Evolutionary conservation across 805 yeast species (phyloP).

Genomic region (Candida ficus): DNA sequence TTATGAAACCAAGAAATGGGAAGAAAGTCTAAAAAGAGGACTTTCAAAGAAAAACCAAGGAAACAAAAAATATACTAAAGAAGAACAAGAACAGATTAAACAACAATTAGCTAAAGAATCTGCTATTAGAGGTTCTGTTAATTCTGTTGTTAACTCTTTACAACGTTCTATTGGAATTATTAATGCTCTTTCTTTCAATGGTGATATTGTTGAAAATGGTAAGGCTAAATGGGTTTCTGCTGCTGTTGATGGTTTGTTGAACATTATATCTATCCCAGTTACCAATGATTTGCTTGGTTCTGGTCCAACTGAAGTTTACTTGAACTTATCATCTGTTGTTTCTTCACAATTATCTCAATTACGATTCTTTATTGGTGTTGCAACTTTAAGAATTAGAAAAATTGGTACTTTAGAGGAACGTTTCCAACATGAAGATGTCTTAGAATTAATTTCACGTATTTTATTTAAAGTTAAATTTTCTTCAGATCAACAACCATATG

Average conservation of each 20-base stretch:
- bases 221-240: constrained; percentile 64
- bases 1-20: constrained; percentile 87
- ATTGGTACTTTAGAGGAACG: constrained; percentile 41
- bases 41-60: constrained; percentile 50
- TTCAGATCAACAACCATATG: constrained; percentile 68
- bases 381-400: constrained; percentile 55
- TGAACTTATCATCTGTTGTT: constrained; percentile 48
- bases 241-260: constrained; percentile 48
- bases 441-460: constrained; percentile 55
- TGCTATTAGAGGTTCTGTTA: constrained; percentile 44
- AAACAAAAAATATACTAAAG: constrained; percentile 61
- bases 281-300: constrained; percentile 36
- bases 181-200: constrained; percentile 45
- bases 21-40: constrained; percentile 72
- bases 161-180: constrained; percentile 50
- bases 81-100: constrained; percentile 61
- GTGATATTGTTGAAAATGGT: constrained; percentile 57
- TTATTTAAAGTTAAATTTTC: constrained; percentile 72
- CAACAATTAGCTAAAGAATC: constrained; percentile 63
- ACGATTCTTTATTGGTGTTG: constrained; percentile 58
- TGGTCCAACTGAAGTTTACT: constrained; percentile 43
- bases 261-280: constrained; percentile 34
- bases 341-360: constrained; percentile 47
- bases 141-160: constrained; percentile 31
- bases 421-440: constrained; percentile 45